A percentile compares a stretch with the other conserved stretches of the same genome.
These are phyloP conservation scores for Nakazawaea siamensis DNA, from an alignment of 805 yeast species.

Conservation along the genomic window DNA sequence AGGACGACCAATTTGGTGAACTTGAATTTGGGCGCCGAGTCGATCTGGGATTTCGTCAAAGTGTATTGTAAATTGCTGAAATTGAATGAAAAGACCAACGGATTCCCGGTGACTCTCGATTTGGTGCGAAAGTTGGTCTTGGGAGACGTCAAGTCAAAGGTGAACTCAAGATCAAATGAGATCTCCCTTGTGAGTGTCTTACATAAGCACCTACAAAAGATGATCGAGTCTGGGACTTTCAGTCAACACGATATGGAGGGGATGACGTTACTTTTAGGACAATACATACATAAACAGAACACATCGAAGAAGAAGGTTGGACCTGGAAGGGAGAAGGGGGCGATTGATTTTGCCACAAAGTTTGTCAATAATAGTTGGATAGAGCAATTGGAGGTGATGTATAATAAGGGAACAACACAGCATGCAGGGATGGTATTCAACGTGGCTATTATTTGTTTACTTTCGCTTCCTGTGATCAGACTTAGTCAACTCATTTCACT, in stretches of 20 bases:
- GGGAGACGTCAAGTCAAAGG: slow-evolving; percentile 41
- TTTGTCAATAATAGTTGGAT: slow-evolving; percentile 54
- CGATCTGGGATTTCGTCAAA: slow-evolving; percentile 57
- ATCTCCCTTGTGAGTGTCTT: slow-evolving; percentile 34
- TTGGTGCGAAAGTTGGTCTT: slow-evolving; percentile 44
- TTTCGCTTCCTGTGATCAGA: slow-evolving; percentile 36
- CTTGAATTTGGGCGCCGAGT: slow-evolving; percentile 48
- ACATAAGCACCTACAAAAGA: slow-evolving; percentile 43
- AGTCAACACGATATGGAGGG: slow-evolving; percentile 34
- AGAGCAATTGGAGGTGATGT: slow-evolving; percentile 47
- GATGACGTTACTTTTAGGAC: slow-evolving; percentile 38
- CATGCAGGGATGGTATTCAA: slow-evolving; percentile 37
- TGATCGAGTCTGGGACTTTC: slow-evolving; percentile 41
- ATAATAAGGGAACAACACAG: slow-evolving; percentile 47
- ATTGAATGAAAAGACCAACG: slow-evolving; percentile 20
- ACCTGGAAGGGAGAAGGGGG: slow-evolving; percentile 1
- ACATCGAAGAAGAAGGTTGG: slow-evolving; percentile 12
- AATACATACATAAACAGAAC: slow-evolving; percentile 4
- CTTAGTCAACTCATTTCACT: slow-evolving; percentile 32
- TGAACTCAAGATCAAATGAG: slow-evolving; percentile 42
- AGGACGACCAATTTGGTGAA: slow-evolving; percentile 45
- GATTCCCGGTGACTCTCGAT: slow-evolving; percentile 21
- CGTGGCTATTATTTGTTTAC: slow-evolving; percentile 42
- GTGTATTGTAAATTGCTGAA: slow-evolving; percentile 36
- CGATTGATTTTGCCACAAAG: slow-evolving; percentile 35